A percentile compares a stretch with the other conserved stretches of the same genome.
Conservation (phyloP, 192 early-diverging fungal species). For the Umbelopsis ramanniana region DNA sequence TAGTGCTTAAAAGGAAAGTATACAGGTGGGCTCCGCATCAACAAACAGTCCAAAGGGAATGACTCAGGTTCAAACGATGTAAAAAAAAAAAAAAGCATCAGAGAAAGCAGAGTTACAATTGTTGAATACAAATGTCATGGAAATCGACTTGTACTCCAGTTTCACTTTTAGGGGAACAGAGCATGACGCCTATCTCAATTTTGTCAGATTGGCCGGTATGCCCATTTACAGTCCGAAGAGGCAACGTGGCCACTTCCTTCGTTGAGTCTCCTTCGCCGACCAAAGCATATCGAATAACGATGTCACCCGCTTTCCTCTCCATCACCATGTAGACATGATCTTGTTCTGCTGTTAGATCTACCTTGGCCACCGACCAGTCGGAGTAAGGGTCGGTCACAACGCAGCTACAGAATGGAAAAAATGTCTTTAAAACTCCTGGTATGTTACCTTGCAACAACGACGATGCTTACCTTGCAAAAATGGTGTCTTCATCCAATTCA, state of each 20-base stretch:
- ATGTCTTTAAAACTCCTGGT: neutral
- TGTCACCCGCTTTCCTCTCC: neutral
- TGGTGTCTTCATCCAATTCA: conserved; percentile 6
- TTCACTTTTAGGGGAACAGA: neutral
- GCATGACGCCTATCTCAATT: neutral
- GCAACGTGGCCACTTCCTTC: neutral
- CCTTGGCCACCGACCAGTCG: neutral
- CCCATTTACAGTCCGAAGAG: conserved; percentile 10
- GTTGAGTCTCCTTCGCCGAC: neutral
- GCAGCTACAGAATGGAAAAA: neutral
- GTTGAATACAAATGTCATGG: neutral
- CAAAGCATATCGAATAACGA: conserved; percentile 5
- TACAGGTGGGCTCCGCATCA: neutral
- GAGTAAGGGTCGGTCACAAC: conserved; percentile 7
- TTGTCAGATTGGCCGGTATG: neutral
- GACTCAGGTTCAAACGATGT: neutral
- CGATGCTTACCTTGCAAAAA: neutral
- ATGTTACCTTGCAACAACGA: neutral
- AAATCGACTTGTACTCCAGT: conserved; percentile 5
- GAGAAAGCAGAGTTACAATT: neutral
- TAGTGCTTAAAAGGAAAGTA: neutral
- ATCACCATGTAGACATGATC: neutral
- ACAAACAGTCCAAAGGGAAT: neutral
- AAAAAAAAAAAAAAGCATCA: too few relatives aligned
- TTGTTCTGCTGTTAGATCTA: neutral